These are phyloP conservation scores for Triadica sebifera DNA, from an alignment of 345 rosid species.

Conservation along the genomic window DNA sequence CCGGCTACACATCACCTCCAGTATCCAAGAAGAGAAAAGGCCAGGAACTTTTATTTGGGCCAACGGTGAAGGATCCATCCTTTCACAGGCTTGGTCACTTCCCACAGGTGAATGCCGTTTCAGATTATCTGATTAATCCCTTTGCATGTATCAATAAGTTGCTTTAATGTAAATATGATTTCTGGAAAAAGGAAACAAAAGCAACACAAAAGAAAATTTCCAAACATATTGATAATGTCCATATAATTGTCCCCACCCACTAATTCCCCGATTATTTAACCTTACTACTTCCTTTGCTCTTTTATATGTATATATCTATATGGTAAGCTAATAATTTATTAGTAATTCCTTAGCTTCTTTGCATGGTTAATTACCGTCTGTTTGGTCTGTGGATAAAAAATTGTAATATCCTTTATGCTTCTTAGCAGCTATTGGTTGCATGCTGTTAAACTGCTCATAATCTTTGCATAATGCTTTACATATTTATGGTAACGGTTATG, in stretches of 20 bases:
- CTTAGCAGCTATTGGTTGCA: slow-evolving; percentile 5
- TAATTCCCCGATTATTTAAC: too few relatives aligned
- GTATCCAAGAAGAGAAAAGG: slow-evolving; percentile 78
- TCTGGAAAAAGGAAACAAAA: background rate
- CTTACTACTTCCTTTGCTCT: too few relatives aligned
- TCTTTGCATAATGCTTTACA: slow-evolving; percentile 3
- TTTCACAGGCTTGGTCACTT: slow-evolving; percentile 57
- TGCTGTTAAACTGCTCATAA: background rate
- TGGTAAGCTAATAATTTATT: background rate
- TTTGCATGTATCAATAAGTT: background rate
- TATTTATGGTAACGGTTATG: slow-evolving; percentile 4
- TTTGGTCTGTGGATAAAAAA: background rate
- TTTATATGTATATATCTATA: background rate
- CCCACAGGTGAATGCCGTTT: slow-evolving; percentile 58
- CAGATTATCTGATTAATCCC: slow-evolving; percentile 3
- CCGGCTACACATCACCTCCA: slow-evolving; percentile 80
- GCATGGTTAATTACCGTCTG: background rate
- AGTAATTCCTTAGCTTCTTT: background rate
- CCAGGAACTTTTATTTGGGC: slow-evolving; percentile 67
- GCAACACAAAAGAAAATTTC: too few relatives aligned
- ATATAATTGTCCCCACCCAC: too few relatives aligned
- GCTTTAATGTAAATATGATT: slow-evolving; percentile 2
- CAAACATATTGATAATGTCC: too few relatives aligned
- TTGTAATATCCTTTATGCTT: background rate
- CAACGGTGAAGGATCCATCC: slow-evolving; percentile 57